A percentile compares a stretch with the other conserved stretches of the same genome.
Conservation (phyloP, 1,284 basidiomycete species). For the Hemileia vastatrix region DNA sequence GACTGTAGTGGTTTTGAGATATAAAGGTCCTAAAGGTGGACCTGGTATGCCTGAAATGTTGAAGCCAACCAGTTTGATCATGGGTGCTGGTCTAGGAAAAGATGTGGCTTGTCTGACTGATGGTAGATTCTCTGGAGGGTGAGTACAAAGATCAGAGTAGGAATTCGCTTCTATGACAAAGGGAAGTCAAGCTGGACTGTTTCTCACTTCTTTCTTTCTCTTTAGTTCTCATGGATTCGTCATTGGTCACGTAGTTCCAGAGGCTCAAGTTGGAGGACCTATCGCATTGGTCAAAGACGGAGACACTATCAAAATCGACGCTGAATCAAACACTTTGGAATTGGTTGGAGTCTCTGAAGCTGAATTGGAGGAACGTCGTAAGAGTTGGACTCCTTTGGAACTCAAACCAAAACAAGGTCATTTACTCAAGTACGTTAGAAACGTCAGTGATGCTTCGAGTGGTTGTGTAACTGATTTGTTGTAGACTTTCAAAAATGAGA, state of each 20-base stretch:
- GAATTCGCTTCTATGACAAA: background rate
- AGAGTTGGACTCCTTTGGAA: constrained; percentile 66
- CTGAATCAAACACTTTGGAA: constrained; percentile 70
- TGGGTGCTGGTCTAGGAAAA: constrained; percentile 85
- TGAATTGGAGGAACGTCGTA: constrained; percentile 60
- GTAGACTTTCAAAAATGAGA: too few relatives aligned
- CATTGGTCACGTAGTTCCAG: constrained; percentile 29
- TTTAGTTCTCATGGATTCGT: constrained; percentile 30
- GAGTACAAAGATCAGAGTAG: constrained; percentile 34
- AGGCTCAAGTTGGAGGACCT: constrained; percentile 29
- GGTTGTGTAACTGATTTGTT: constrained; percentile 69
- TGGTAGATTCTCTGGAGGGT: constrained; percentile 91
- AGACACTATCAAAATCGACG: constrained; percentile 44
- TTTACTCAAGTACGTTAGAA: constrained; percentile 38
- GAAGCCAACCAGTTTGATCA: constrained; percentile 70
- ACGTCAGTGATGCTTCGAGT: constrained; percentile 61
- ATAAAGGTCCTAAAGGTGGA: constrained; percentile 40
- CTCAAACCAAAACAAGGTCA: constrained; percentile 69
- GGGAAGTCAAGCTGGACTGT: background rate
- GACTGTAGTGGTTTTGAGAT: constrained; percentile 49
- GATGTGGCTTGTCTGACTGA: constrained; percentile 90
- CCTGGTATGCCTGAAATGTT: background rate
- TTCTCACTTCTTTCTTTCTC: too few relatives aligned
- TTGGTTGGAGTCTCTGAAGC: constrained; percentile 59
- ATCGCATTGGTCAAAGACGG: constrained; percentile 28